Evolutionary conservation across 371 early-diverging fungal genomes (phyloP), one percentile per base, ranked within the genome.

Genomic region (Mucor saturninus): DNA sequence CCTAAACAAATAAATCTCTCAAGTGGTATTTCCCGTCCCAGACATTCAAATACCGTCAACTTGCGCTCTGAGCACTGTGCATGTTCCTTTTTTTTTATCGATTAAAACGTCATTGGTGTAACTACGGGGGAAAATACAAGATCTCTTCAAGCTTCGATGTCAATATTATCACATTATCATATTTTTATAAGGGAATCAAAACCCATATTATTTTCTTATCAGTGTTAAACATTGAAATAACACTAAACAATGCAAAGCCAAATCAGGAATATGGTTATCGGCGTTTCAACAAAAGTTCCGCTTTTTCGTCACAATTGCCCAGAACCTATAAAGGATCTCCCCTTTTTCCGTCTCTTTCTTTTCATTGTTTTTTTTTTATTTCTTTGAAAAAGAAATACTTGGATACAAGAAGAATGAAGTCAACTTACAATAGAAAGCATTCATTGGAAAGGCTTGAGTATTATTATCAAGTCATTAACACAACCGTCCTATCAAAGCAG

Each of bases 401-500:
- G 21, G 21, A 21, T 21, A 21, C 21, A 21, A n/a, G 42, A 46
- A 21, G 5, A 21, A 37, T 52, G 56, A 56, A 59, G 39, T 37
- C 38, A 3, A 38, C 43, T 32, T 71, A 67, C 32, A 67, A 64
- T 54, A 59, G 71, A 56, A 57, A 67, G 10, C 38, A 54, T 28
- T 56, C 67, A 7, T 72, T 81, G 21, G 83, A 84, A 62, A 72
- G 89, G 59, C 83, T 94, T 31, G 93, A 94, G 59, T 80, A 84
- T 60, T 93, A 91, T 72, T 92, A 91, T 68, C 80, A 89, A 21
- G 89, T 89, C 26, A 85, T 93, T 52, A 76, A 86, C 21, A 78
- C 87, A 39, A 89, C 93, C 29, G 93, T 94, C 63, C 73, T 95
- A 28, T 79, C 88, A 2, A 78, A 91, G 13, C 94, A 94, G 70